Evolutionary conservation across 2,329 filamentous ascomycete species (phyloP).

Genomic region (Hymenoscyphus infarciens): DNA sequence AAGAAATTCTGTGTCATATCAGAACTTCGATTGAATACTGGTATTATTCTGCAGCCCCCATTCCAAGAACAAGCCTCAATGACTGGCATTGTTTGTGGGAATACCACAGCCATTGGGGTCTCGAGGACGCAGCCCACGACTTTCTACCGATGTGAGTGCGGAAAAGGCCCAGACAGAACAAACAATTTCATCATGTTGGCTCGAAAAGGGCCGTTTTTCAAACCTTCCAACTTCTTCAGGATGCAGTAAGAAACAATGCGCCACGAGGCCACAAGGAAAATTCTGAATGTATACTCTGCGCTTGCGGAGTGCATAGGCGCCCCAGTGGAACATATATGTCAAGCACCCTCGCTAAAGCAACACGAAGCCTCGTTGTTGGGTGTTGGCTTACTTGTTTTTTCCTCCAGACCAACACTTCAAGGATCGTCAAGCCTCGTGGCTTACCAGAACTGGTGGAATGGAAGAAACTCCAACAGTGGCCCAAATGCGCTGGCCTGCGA

Average conservation of each 20-base stretch:
- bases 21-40: background rate
- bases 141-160: background rate
- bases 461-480: slow-evolving; percentile 7
- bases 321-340: slow-evolving; percentile 12
- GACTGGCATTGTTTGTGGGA: background rate
- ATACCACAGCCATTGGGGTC: background rate
- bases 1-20: background rate
- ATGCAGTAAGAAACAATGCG: slow-evolving; percentile 19
- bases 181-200: background rate
- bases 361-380: slow-evolving; percentile 5
- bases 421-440: slow-evolving; percentile 5
- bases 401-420: slow-evolving; percentile 7
- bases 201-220: background rate
- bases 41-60: background rate
- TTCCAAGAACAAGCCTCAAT: background rate
- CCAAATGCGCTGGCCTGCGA: slow-evolving; percentile 4
- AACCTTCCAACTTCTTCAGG: slow-evolving; percentile 1
- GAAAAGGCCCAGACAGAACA: background rate
- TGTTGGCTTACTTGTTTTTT: slow-evolving; percentile 3
- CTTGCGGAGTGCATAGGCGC: slow-evolving; percentile 28
- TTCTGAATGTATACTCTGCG: slow-evolving; percentile 13
- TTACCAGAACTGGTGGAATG: slow-evolving; percentile 6
- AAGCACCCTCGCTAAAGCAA: background rate
- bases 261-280: slow-evolving; percentile 23
- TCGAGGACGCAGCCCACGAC: background rate